Evolutionary conservation across 345 rosid species (phyloP).

Genomic region (Firmiana major): DNA sequence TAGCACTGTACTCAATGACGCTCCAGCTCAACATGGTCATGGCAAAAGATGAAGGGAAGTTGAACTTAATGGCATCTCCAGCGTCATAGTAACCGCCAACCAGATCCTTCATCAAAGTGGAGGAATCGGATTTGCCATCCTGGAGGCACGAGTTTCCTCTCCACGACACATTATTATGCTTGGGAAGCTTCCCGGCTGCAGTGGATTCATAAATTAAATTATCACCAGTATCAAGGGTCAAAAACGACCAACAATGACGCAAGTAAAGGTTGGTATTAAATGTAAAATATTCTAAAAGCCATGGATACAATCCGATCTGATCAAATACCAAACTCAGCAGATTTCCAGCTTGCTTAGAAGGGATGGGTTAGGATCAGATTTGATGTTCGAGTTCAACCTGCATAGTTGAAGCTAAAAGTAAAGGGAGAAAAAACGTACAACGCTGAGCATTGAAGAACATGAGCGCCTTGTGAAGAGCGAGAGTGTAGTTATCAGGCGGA

Average conservation of each 20-base stretch:
- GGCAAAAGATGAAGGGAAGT: slow-evolving; percentile 83
- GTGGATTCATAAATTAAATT: background rate
- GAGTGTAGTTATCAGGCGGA: slow-evolving; percentile 83
- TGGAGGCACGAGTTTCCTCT: slow-evolving; percentile 77
- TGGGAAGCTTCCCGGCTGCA: slow-evolving; percentile 89
- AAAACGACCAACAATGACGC: background rate
- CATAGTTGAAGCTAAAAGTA: background rate
- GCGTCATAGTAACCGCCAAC: slow-evolving; percentile 92
- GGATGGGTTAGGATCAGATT: too few species aligned
- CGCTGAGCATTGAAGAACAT: slow-evolving; percentile 97
- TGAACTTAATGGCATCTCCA: slow-evolving; percentile 93
- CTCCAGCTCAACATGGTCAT: slow-evolving; percentile 99
- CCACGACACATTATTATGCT: slow-evolving; percentile 92
- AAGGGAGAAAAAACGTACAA: slow-evolving; percentile 34
- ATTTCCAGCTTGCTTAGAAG: too few species aligned
- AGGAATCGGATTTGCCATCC: slow-evolving; percentile 68
- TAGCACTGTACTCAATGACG: slow-evolving; percentile 90
- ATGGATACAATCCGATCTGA: too few species aligned
- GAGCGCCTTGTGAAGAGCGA: slow-evolving; percentile 92
- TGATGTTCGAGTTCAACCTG: too few species aligned
- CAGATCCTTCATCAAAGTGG: slow-evolving; percentile 54
- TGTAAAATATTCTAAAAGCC: too few species aligned
- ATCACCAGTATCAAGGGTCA: background rate
- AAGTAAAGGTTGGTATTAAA: too few species aligned
- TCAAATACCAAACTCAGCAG: too few species aligned